These are phyloP conservation scores for Paramecium sexaurelia DNA, from an alignment of 73 alveolate genomes.

Conservation along the genomic window DNA sequence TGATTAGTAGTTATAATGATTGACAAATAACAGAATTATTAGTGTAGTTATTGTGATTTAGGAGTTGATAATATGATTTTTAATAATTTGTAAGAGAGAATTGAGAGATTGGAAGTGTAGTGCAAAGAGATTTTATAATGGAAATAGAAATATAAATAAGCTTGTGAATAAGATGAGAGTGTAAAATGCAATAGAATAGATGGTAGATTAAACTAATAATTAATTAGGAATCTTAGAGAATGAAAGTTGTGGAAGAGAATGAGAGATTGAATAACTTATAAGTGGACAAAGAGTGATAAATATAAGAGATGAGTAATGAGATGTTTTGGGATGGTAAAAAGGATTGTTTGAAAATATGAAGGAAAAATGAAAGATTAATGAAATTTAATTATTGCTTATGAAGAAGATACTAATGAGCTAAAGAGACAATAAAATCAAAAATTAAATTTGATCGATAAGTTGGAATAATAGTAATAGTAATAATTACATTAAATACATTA, in stretches of 20 bases:
- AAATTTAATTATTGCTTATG: not conserved
- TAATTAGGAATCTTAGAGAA: conserved; percentile 9
- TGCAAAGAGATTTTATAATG: conserved; percentile 15
- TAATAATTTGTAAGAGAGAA: not conserved
- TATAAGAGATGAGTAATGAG: not conserved
- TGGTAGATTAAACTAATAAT: not conserved
- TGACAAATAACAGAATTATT: not conserved
- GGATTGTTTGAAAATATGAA: not conserved
- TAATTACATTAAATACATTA: not conserved
- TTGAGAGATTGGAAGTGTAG: conserved; percentile 25
- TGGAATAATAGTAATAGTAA: not conserved
- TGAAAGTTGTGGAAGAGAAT: conserved; percentile 43
- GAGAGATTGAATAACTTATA: conserved; percentile 11
- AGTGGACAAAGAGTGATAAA: not conserved
- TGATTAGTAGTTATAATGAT: not conserved
- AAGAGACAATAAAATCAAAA: not conserved
- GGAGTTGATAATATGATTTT: not conserved
- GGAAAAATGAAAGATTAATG: not conserved
- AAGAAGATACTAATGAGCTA: not conserved
- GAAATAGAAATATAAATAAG: conserved; percentile 18
- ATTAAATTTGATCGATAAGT: not conserved
- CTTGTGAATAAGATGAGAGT: conserved; percentile 37
- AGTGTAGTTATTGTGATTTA: not conserved
- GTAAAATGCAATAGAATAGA: not conserved
- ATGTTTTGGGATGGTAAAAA: not conserved